Evolutionary conservation across 2,329 filamentous ascomycete genomes (phyloP).

Genomic region (Ophiostoma novo-ulmi): DNA sequence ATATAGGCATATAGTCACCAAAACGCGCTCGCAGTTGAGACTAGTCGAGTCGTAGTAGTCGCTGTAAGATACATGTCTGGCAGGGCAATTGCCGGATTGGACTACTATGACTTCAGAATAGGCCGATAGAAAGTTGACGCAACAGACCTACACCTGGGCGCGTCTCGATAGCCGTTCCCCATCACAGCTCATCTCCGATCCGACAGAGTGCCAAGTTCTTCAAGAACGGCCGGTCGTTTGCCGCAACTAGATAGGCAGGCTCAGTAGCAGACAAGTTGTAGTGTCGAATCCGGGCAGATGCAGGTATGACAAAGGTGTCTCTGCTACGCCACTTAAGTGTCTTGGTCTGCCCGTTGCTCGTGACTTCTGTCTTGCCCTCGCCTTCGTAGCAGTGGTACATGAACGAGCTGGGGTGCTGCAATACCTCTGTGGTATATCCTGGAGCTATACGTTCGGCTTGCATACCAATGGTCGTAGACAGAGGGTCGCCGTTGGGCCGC

Average conservation of each 20-base stretch:
- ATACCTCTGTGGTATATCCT: background rate
- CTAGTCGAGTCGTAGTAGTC: background rate
- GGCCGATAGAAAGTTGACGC: background rate
- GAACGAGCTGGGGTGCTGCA: constrained; percentile 14
- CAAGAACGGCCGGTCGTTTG: background rate
- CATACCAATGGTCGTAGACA: background rate
- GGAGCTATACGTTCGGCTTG: background rate
- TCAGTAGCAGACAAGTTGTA: background rate
- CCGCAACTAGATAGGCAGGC: background rate
- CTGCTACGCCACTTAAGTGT: background rate
- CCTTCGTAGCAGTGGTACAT: constrained; percentile 17
- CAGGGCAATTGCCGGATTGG: background rate
- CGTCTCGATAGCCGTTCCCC: background rate
- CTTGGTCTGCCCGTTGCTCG: background rate
- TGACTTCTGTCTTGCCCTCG: constrained; percentile 2
- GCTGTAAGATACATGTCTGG: background rate
- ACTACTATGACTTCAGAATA: background rate
- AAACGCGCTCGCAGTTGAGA: background rate
- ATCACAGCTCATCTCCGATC: background rate
- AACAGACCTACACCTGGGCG: background rate
- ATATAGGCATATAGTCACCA: background rate
- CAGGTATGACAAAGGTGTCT: background rate
- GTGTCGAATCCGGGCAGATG: background rate
- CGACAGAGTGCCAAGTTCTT: background rate
- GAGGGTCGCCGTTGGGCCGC: background rate